Base-by-base conservation (phyloP, 2,329 filamentous ascomycete genomes). In the Knufia petricola region DNA sequence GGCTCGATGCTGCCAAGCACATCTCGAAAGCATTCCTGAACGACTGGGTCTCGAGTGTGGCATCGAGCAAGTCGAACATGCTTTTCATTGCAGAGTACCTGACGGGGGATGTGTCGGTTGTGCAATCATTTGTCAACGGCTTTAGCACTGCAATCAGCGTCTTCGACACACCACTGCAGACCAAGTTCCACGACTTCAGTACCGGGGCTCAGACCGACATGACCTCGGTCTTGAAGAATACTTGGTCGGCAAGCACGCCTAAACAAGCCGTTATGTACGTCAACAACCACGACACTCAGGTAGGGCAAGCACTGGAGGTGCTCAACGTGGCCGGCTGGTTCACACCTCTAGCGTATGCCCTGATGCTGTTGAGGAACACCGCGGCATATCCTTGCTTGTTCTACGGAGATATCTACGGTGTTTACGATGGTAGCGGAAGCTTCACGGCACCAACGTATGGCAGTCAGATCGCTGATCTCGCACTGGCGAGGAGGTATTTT, bases 1-100 rank as follows among this genome's bases (percentile, higher is more conserved):
- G 84, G n/a, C 73, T 87, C 39, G 84, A 87, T 61, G 84, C 83
- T 12, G 79, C 81, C 17, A 84, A 85, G 65, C 84, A 87, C 64
- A 85, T 81, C 63, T 82, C 78, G 26, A 75, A 76, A 49, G 69
- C 72, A n/a, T 87, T 87, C 59, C 72, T 82, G 23, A 72, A 70
- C 32, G 72, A 79, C 15, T 84, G 84, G 64, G 74, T 85, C 45
- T 66, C 68, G 4, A 75, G 76, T 58, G 66, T 69, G 38, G 65
- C 62, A 0, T 20, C 31, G 4, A 12, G 44, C 3, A 74, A 74
- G 3, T 28, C 28, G 4, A 65, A 75, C 12, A 78, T 79, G 63
- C 82, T 85, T 58, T 67, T 84, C 15, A 76, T 87, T 1, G 82
- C 80, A 6, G 84, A 87, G 58, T 85, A 82, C 60, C 85, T 82